Percentiles rank a stretch among this genome's conserved stretches.
These are phyloP conservation scores for Entrophospora sp. DNA, from an alignment of 192 early-diverging fungal species.

Conservation along the genomic window DNA sequence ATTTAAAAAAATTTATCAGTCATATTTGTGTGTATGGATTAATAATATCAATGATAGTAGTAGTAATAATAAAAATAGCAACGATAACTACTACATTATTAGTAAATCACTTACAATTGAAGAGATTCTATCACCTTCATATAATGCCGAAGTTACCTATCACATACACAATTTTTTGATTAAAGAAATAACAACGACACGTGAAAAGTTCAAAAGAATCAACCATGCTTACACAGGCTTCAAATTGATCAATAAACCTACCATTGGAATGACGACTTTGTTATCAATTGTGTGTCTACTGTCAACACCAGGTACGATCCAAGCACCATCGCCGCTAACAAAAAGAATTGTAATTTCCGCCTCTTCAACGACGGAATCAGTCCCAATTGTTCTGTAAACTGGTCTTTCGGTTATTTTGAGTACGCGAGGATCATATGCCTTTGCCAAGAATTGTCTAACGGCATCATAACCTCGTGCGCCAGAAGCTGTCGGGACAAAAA, in stretches of 20 bases:
- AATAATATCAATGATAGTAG: too few relatives aligned
- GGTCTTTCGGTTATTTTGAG: slow-evolving; percentile 23
- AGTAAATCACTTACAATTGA: too few relatives aligned
- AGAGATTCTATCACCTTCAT: background rate
- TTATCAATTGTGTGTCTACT: slow-evolving; percentile 27
- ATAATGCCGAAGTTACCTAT: background rate
- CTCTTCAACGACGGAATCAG: slow-evolving; percentile 30
- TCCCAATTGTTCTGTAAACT: slow-evolving; percentile 26
- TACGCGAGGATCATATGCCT: background rate
- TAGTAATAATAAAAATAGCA: too few relatives aligned
- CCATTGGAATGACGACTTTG: slow-evolving; percentile 28
- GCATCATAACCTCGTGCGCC: slow-evolving; percentile 11
- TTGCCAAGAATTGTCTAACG: background rate
- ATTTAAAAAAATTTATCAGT: too few relatives aligned
- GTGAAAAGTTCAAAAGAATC: too few relatives aligned
- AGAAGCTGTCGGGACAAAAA: slow-evolving; percentile 1
- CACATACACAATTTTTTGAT: too few relatives aligned
- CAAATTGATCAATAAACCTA: too few relatives aligned
- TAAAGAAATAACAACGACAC: too few relatives aligned
- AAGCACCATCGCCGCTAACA: slow-evolving; percentile 26
- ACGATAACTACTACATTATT: too few relatives aligned
- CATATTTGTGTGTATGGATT: too few relatives aligned
- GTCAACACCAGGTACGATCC: slow-evolving; percentile 29
- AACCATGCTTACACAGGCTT: too few relatives aligned
- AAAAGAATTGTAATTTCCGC: slow-evolving; percentile 32